Percentiles rank a stretch among this genome's conserved stretches.
These are phyloP conservation scores for Aspergillus ustus DNA, from an alignment of 2,329 filamentous ascomycete species.

Conservation along the genomic window DNA sequence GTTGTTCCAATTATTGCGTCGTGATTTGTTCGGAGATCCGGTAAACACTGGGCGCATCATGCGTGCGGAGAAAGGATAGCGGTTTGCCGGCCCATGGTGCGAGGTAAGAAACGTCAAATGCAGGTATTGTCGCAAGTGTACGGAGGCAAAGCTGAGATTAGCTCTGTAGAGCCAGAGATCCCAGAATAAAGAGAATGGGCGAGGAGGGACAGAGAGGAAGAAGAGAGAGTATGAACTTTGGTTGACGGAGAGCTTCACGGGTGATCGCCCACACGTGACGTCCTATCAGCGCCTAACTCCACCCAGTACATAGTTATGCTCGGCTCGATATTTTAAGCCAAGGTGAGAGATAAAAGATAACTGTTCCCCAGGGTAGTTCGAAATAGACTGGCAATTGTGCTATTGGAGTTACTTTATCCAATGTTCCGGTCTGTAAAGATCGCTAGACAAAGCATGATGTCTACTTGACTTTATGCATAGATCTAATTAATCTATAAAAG, in stretches of 20 bases:
- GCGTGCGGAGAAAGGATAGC: constrained; percentile 26
- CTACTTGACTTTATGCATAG: background rate
- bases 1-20: constrained; percentile 16
- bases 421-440: background rate
- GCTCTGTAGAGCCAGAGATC: background rate
- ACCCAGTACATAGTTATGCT: background rate
- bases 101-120: background rate
- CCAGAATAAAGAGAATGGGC: background rate
- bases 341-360: background rate
- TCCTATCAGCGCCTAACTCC: constrained; percentile 29
- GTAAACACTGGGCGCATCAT: constrained; percentile 28
- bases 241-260: constrained; percentile 29
- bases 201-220: constrained; percentile 15
- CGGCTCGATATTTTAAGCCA: too few relatives aligned
- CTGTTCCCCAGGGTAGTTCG: background rate
- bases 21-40: constrained; percentile 13
- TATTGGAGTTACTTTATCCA: background rate
- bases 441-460: background rate
- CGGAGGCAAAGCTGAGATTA: background rate
- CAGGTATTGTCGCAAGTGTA: background rate
- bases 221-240: constrained; percentile 20
- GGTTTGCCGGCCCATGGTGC: constrained; percentile 27
- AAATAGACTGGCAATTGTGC: background rate
- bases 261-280: constrained; percentile 38
- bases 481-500: background rate